Base-by-base conservation (phyloP, 306 rosid genomes). In the Fragaria nilgerrensis region DNA sequence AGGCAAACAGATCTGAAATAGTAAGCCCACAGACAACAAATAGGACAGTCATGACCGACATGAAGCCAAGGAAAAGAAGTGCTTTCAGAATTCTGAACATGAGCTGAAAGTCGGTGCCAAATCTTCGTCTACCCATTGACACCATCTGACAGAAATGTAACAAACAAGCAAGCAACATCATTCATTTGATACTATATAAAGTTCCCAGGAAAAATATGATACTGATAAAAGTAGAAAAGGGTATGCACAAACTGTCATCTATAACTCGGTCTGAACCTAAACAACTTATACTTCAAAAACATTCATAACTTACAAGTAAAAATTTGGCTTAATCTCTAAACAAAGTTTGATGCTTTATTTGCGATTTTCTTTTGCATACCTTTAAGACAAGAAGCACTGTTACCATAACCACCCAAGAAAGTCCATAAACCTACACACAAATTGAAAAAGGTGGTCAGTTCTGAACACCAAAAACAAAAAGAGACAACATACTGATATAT, bases 61-160 rank as follows among this genome's bases (percentile, higher is more conserved):
- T 80, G 89, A 92, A 92, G 36, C 97, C 92, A 43, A 95, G 96
- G 83, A 92, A 95, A 68, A 95, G 89, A 78, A 95, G 96, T 10
- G 91, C 97, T 86, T 90, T 95, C 70, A 95, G 93, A 85, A 95
- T 89, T 72, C 97, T 90, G 83, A 95, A 88, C 94, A 89, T 90
- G 71, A 92, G 97, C 88, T 89, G 97, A 80, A 95, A 89, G 85
- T 95, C 92, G 0, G 98, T 92, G 66, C 93, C 92, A 49, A 90
- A 95, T 85, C 88, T 87, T 78, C 95, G 92, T 74, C 97, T 90
- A 47, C 96, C 97, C 97, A 92, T 92, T 32, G 96, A 90, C 70
- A 92, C 93, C 92, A 95, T 80, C 98, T 95, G 91, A 69, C 15
- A 64, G 50, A 76, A 83, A 77, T 25, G 75, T 41, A 66, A 22